A percentile compares a stretch with the other conserved stretches of the same genome.
Conservation (phyloP, 2,329 filamentous ascomycete species). For the Lachnellula arida region DNA sequence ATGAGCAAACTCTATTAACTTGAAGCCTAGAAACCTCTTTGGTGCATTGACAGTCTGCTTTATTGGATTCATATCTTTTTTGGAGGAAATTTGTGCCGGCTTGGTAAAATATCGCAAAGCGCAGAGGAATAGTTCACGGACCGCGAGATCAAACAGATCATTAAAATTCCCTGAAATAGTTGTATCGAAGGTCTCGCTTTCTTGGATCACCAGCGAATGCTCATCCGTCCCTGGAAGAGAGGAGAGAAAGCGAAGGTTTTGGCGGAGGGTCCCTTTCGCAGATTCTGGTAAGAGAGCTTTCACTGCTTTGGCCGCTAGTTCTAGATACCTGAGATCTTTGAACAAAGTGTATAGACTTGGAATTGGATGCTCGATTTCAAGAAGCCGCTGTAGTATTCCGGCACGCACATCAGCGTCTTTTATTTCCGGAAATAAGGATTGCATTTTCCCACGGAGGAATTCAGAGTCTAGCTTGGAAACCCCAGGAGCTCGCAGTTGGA, state of each 20-base stretch:
- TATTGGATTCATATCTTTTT: no score
- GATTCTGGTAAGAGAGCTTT: neutral
- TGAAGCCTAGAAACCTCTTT: no score
- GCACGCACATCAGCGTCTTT: neutral
- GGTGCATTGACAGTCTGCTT: no score
- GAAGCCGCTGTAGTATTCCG: neutral
- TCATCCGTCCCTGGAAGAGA: no score
- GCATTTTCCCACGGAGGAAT: constrained; percentile 5
- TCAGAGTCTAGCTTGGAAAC: constrained; percentile 10
- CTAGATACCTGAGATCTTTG: constrained; percentile 12
- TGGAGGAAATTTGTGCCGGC: no score
- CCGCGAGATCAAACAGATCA: no score
- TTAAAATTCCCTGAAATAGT: no score
- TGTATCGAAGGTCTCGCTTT: no score
- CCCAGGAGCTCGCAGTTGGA: constrained; percentile 6
- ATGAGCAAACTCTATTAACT: no score
- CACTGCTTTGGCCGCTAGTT: constrained; percentile 33
- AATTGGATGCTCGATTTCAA: constrained; percentile 7
- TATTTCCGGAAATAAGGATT: constrained; percentile 8
- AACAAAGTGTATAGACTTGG: constrained; percentile 11
- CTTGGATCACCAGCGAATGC: no score
- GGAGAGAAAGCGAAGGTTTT: neutral
- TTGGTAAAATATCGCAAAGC: no score
- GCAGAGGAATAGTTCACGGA: no score
- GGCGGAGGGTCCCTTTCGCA: neutral